Conservation (phyloP, 352 stramenopile species). For the Saprolegnia parasitica region DNA sequence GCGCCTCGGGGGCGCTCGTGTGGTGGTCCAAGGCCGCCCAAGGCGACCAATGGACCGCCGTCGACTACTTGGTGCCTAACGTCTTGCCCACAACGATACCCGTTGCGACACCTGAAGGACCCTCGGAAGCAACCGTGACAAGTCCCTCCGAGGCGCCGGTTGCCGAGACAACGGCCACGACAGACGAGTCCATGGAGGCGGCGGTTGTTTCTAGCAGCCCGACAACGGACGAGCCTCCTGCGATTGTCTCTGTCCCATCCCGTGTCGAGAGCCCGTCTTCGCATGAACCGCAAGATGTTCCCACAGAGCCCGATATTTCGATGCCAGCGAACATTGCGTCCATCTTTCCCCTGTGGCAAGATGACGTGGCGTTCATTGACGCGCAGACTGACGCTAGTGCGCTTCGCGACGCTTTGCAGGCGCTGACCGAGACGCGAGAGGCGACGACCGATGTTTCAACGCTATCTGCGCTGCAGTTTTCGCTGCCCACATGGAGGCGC, state of each 20-base stretch:
- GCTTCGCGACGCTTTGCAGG: neutral
- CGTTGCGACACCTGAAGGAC: neutral
- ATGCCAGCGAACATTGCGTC: neutral
- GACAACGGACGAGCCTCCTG: no score
- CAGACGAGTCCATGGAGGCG: no score
- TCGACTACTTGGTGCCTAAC: neutral
- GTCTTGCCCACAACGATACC: neutral
- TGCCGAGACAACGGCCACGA: no score
- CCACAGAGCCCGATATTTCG: neutral
- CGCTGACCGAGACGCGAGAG: neutral
- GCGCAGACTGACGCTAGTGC: neutral
- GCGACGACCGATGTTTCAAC: neutral
- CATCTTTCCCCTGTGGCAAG: constrained; percentile 23
- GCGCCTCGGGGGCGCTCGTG: no score
- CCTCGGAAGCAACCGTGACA: no score
- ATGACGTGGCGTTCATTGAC: constrained; percentile 16
- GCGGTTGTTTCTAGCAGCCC: no score
- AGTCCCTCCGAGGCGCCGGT: no score
- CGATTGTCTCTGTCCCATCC: no score
- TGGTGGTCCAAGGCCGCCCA: constrained; percentile 3
- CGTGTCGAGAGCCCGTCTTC: no score
- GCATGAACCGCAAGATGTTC: no score
- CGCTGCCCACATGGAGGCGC: constrained; percentile 9
- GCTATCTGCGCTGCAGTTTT: neutral
- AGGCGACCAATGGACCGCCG: neutral